A percentile compares a stretch with the other conserved stretches of the same genome.
These are phyloP conservation scores for Brasilioporus rufonigricans DNA, from an alignment of 768 basidiomycete species.

Conservation along the genomic window DNA sequence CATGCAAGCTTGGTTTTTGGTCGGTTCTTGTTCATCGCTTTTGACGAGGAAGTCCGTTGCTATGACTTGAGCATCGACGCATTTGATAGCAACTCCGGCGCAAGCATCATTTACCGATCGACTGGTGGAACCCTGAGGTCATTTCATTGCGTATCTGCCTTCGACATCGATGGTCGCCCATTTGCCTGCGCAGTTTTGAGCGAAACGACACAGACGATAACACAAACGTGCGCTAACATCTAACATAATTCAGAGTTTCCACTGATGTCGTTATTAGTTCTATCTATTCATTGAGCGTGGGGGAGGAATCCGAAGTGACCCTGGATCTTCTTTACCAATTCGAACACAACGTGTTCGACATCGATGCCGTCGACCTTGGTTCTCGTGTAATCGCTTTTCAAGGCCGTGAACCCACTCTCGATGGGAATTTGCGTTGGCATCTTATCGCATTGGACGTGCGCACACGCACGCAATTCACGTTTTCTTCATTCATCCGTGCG, in stretches of 20 bases:
- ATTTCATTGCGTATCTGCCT: neutral
- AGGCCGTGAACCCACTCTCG: neutral
- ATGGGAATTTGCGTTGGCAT: neutral
- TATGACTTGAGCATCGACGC: neutral
- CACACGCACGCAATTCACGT: neutral
- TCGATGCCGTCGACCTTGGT: neutral
- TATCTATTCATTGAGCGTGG: constrained; percentile 6
- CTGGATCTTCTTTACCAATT: constrained; percentile 15
- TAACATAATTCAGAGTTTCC: neutral
- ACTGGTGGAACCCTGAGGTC: neutral
- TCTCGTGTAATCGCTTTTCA: neutral
- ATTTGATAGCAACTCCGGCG: neutral
- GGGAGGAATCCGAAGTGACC: neutral
- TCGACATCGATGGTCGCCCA: neutral
- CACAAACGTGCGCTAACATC: constrained; percentile 1
- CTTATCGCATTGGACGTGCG: neutral
- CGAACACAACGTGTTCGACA: constrained; percentile 1
- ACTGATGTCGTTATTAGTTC: constrained; percentile 9
- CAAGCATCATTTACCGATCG: neutral
- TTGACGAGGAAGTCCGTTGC: constrained; percentile 14
- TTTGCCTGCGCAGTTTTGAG: neutral
- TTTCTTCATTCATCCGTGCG: neutral
- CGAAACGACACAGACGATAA: neutral
- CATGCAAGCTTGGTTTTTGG: constrained; percentile 11
- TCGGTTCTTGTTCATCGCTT: constrained; percentile 13